These are phyloP conservation scores for Dryas alaskensis DNA, from an alignment of 306 rosid genomes.

Conservation along the genomic window DNA sequence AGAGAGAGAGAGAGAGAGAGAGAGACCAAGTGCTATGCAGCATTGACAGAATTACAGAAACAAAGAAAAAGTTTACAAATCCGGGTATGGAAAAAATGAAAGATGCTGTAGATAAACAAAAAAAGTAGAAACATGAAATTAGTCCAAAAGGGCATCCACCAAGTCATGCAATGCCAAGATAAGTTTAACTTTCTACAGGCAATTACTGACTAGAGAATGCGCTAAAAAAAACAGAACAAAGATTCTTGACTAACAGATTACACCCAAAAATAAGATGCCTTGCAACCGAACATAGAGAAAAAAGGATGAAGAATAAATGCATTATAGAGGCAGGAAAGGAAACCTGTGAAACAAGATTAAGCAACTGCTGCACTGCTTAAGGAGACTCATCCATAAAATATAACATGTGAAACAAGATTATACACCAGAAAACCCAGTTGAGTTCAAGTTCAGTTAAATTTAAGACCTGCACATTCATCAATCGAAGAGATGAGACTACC, in stretches of 20 bases:
- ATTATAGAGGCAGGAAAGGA: conserved; percentile 7
- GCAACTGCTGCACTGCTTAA: conserved; percentile 95
- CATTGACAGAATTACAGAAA: too few species aligned
- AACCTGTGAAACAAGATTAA: conserved; percentile 96
- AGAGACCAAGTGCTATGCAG: too few species aligned
- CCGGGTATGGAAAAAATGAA: too few species aligned
- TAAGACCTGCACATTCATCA: conserved; percentile 68
- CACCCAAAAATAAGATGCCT: conserved; percentile 13
- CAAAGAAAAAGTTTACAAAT: too few species aligned
- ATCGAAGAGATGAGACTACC: background rate
- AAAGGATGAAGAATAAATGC: background rate
- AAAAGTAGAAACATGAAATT: too few species aligned
- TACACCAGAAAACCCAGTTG: conserved; percentile 84
- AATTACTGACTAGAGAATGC: background rate
- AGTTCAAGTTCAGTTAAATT: conserved; percentile 92
- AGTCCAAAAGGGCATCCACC: background rate
- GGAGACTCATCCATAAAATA: conserved; percentile 98
- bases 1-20: too few species aligned
- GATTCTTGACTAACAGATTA: conserved; percentile 2
- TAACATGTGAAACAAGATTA: background rate
- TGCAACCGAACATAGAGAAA: conserved; percentile 13
- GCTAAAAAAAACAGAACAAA: background rate
- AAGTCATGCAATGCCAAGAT: background rate
- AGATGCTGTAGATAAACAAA: too few species aligned
- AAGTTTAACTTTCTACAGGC: background rate